A percentile compares a stretch with the other conserved stretches of the same genome.
Conservation (phyloP, 2,329 filamentous ascomycete species). For the Aspergillus chevalieri region DNA sequence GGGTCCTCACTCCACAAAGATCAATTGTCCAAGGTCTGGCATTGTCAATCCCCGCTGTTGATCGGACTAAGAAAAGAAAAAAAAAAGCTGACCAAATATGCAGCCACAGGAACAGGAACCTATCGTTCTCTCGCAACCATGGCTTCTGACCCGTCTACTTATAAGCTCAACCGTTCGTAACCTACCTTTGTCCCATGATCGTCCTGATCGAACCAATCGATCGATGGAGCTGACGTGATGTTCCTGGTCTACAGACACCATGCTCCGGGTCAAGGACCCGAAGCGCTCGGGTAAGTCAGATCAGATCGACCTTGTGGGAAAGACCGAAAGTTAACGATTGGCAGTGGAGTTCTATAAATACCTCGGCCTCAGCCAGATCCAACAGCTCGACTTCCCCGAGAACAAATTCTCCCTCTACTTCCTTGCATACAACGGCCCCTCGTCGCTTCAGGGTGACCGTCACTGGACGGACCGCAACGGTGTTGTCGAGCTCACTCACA, state of each 20-base stretch:
- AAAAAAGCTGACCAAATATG: background rate
- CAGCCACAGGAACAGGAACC: conserved; percentile 16
- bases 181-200: background rate
- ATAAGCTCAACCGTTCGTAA: conserved; percentile 58
- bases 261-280: conserved; percentile 92
- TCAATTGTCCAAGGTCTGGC: conserved; percentile 13
- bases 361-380: conserved; percentile 77
- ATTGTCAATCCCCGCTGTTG: background rate
- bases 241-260: conserved; percentile 39
- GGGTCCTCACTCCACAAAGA: conserved; percentile 19
- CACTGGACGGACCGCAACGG: conserved; percentile 79
- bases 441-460: conserved; percentile 66
- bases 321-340: background rate
- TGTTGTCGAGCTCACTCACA: conserved; percentile 76
- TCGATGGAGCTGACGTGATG: conserved; percentile 12
- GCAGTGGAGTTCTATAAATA: conserved; percentile 87
- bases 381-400: conserved; percentile 75
- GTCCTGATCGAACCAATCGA: background rate
- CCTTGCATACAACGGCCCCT: conserved; percentile 75
- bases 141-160: conserved; percentile 54
- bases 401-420: conserved; percentile 95
- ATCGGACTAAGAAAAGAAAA: background rate
- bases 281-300: conserved; percentile 60
- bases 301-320: background rate
- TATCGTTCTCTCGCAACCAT: conserved; percentile 41